Percentiles rank a stretch among this genome's conserved stretches.
Conservation (phyloP, 75 land plant species). For the Cunninghamia lanceolata region DNA sequence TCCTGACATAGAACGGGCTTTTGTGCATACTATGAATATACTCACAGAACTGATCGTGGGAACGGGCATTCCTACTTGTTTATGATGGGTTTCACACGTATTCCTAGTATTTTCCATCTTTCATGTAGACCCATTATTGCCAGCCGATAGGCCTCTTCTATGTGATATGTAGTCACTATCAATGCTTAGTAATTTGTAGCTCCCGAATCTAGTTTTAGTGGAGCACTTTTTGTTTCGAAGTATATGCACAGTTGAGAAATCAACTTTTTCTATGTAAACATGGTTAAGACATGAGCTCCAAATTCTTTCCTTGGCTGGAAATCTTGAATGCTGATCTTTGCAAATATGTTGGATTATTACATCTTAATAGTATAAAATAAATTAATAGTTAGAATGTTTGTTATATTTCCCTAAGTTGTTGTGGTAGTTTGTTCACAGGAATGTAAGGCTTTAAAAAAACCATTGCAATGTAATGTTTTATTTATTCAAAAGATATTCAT, state of each 20-base stretch:
- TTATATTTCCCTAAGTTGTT: no score
- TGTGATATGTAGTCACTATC: not conserved
- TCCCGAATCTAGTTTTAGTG: not conserved
- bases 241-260: not conserved
- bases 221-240: not conserved
- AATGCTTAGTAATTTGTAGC: not conserved
- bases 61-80: not conserved
- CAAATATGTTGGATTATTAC: no score
- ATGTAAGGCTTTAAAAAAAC: no score
- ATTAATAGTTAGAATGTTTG: no score
- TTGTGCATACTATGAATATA: constrained; percentile 85
- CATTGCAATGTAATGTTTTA: no score
- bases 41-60: constrained; percentile 79
- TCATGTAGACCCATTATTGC: not conserved
- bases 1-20: constrained; percentile 92
- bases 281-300: not conserved
- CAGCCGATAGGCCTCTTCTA: not conserved
- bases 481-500: no score
- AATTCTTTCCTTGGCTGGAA: not conserved
- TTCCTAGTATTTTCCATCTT: not conserved
- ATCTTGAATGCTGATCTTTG: not conserved
- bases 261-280: no score
- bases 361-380: no score
- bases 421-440: no score
- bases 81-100: not conserved